These are phyloP conservation scores for Boletus sp. DNA, from an alignment of 768 basidiomycete genomes.

Conservation along the genomic window DNA sequence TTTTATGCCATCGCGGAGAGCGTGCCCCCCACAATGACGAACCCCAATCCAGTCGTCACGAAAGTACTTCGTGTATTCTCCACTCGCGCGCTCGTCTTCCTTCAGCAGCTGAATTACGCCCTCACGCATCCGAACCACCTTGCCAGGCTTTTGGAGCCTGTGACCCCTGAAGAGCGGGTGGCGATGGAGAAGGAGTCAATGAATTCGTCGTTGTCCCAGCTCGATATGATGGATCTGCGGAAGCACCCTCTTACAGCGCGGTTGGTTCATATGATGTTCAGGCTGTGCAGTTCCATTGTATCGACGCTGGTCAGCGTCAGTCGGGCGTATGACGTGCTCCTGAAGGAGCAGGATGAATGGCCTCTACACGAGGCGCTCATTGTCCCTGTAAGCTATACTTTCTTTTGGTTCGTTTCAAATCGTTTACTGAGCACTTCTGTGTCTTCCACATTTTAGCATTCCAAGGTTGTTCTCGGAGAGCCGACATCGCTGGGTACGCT, in stretches of 20 bases:
- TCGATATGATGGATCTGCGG: slow-evolving; percentile 55
- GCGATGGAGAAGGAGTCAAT: slow-evolving; percentile 62
- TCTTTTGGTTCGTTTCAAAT: background rate
- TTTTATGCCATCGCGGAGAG: slow-evolving; percentile 73
- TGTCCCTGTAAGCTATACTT: slow-evolving; percentile 56
- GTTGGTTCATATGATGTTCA: slow-evolving; percentile 69
- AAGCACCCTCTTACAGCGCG: slow-evolving; percentile 72
- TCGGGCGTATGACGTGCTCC: slow-evolving; percentile 64
- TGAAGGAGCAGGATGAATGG: slow-evolving; percentile 70
- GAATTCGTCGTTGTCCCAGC: slow-evolving; percentile 34
- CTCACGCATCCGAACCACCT: slow-evolving; percentile 90
- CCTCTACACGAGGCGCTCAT: slow-evolving; percentile 64
- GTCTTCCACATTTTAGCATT: slow-evolving; percentile 51
- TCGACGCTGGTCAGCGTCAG: slow-evolving; percentile 70
- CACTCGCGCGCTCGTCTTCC: slow-evolving; percentile 62
- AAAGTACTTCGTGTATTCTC: slow-evolving; percentile 71
- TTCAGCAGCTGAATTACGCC: slow-evolving; percentile 89
- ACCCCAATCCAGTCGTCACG: slow-evolving; percentile 45
- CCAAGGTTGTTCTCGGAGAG: slow-evolving; percentile 80
- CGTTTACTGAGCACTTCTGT: background rate
- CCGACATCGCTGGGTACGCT: slow-evolving; percentile 84
- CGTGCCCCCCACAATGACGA: slow-evolving; percentile 16
- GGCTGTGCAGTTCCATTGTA: slow-evolving; percentile 66
- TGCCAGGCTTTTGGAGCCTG: slow-evolving; percentile 75
- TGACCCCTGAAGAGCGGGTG: slow-evolving; percentile 70